Conservation (phyloP, 441 rosid genomes). For the Mallotus japonicus region DNA sequence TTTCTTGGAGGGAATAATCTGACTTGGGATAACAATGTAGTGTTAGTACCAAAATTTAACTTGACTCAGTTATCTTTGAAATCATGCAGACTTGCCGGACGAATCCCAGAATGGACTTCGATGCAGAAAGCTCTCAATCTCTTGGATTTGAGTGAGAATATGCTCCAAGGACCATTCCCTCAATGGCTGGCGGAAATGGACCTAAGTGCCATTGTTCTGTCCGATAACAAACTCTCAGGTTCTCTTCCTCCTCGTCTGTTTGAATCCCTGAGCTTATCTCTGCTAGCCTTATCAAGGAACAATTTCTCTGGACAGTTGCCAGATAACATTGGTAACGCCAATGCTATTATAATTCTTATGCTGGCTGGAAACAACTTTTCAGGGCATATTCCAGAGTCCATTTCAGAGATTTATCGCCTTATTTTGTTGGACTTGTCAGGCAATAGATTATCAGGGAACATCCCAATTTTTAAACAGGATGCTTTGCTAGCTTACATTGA, state of each 20-base stretch:
- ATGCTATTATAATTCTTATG: slow-evolving; percentile 18
- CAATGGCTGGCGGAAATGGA: slow-evolving; percentile 32
- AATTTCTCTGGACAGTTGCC: slow-evolving; percentile 34
- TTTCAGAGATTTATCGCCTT: slow-evolving; percentile 32
- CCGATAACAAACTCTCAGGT: slow-evolving; percentile 34
- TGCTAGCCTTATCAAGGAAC: slow-evolving; percentile 35
- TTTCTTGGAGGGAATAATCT: slow-evolving; percentile 35
- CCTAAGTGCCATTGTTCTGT: slow-evolving; percentile 26
- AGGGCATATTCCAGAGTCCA: slow-evolving; percentile 33
- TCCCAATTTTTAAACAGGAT: slow-evolving; percentile 25
- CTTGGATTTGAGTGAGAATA: slow-evolving; percentile 37
- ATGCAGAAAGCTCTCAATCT: slow-evolving; percentile 25
- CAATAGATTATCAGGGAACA: slow-evolving; percentile 31
- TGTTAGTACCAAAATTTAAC: slow-evolving; percentile 28
- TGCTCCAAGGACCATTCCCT: slow-evolving; percentile 33
- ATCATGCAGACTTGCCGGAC: slow-evolving; percentile 29
- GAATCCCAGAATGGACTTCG: slow-evolving; percentile 35
- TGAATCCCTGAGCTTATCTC: slow-evolving; percentile 19
- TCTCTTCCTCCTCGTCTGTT: slow-evolving; percentile 30
- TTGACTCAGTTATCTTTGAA: slow-evolving; percentile 28
- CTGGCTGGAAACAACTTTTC: slow-evolving; percentile 32
- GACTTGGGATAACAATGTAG: slow-evolving; percentile 25
- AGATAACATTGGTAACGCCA: slow-evolving; percentile 31
- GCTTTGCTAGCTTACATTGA: slow-evolving; percentile 25
- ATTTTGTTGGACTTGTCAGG: slow-evolving; percentile 24